phyloP scores from a whole-genome alignment of 2,329 filamentous ascomycete genomes.

The Fusarium begoniae region DNA sequence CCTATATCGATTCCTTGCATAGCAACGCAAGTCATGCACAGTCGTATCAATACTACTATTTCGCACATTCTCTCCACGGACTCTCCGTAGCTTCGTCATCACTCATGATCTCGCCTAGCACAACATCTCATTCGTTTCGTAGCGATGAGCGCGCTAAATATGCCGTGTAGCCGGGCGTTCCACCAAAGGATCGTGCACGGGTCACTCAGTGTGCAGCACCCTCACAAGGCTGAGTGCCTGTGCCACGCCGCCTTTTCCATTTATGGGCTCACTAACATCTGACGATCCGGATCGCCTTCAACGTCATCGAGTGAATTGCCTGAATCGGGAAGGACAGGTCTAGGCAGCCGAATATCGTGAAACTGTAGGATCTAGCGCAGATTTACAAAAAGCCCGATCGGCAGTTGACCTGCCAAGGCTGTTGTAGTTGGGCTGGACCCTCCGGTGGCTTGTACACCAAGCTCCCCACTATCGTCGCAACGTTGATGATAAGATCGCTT shows the following conservation, averaged over 20 bases:
- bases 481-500: not conserved
- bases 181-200: not conserved
- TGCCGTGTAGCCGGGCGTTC: not conserved
- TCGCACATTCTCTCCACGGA: not conserved
- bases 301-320: not conserved
- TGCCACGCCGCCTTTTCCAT: not conserved
- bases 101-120: not conserved
- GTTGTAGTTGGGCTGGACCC: not conserved
- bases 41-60: not conserved
- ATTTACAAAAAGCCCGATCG: not conserved
- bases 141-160: not conserved
- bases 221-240: not conserved
- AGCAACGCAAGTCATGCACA: not conserved
- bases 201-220: not conserved
- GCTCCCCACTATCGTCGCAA: not conserved
- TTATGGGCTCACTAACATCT: not conserved
- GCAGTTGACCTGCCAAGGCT: not conserved
- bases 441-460: not conserved
- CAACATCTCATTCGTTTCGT: too few species aligned
- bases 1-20: not conserved
- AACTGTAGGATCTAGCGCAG: not conserved
- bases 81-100: not conserved
- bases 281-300: not conserved
- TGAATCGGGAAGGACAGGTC: not conserved
- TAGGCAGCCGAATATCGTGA: not conserved